These are phyloP conservation scores for Geranium rotundifolium DNA, from an alignment of 345 rosid genomes.

Conservation along the genomic window DNA sequence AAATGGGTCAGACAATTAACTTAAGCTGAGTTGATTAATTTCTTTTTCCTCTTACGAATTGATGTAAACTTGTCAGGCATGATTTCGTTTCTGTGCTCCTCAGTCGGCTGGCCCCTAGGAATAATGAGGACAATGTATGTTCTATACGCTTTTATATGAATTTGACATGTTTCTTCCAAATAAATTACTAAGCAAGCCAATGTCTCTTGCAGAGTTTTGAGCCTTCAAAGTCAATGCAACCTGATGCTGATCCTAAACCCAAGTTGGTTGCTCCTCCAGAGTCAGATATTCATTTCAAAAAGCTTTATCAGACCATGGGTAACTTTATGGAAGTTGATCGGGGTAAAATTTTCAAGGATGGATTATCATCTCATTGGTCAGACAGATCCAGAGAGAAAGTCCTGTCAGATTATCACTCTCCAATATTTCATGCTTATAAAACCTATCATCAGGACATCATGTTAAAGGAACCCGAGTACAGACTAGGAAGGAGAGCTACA, in stretches of 20 bases:
- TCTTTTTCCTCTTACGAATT: slow-evolving; percentile 15
- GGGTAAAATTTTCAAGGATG: slow-evolving; percentile 16
- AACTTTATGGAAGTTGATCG: slow-evolving; percentile 24
- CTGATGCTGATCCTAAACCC: slow-evolving; percentile 16
- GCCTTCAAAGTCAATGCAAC: slow-evolving; percentile 12
- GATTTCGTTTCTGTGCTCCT: slow-evolving; percentile 47
- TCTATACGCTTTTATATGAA: slow-evolving; percentile 7
- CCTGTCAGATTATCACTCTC: slow-evolving; percentile 19
- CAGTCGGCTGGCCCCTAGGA: slow-evolving; percentile 32
- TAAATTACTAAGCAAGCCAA: slow-evolving; percentile 7
- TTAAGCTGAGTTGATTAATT: not conserved
- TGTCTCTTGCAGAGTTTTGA: slow-evolving; percentile 26
- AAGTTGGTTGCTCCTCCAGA: slow-evolving; percentile 17
- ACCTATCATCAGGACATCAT: slow-evolving; percentile 16
- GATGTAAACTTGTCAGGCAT: slow-evolving; percentile 33
- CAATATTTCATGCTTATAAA: slow-evolving; percentile 14
- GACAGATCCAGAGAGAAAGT: slow-evolving; percentile 18
- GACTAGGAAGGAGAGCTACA: slow-evolving; percentile 8
- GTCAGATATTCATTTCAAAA: slow-evolving; percentile 17
- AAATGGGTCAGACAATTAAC: slow-evolving; percentile 35
- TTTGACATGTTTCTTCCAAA: slow-evolving; percentile 11
- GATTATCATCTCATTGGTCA: slow-evolving; percentile 19
- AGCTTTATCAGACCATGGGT: slow-evolving; percentile 15
- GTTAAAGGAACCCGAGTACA: slow-evolving; percentile 18
- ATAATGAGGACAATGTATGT: slow-evolving; percentile 38